Conservation (phyloP, 768 basidiomycete species). For the Boletales sp. region DNA sequence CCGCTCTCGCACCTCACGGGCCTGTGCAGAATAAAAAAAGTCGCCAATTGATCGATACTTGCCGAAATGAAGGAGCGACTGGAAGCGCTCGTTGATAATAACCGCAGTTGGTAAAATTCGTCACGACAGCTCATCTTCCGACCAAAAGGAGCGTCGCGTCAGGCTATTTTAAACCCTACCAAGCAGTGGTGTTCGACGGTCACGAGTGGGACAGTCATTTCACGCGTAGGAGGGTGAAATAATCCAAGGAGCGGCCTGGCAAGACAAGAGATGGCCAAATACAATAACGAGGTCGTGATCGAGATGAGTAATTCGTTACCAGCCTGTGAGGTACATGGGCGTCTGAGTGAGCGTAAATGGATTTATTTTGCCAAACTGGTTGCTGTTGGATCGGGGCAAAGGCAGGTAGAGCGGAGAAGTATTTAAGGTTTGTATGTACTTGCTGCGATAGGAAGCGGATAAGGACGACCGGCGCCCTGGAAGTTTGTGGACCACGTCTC, state of each 20-base stretch:
- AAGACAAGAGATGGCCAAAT: neutral
- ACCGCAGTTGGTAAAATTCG: neutral
- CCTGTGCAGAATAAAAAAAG: too few species aligned
- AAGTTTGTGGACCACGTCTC: neutral
- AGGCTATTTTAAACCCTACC: neutral
- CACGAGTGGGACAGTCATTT: neutral
- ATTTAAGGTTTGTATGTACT: constrained; percentile 17
- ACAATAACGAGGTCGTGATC: neutral
- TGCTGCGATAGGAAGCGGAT: constrained; percentile 25
- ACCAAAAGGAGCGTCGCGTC: neutral
- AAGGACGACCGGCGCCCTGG: neutral
- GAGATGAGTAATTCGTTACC: constrained; percentile 27
- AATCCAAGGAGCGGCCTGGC: too few species aligned
- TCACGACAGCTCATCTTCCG: neutral
- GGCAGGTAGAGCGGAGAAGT: constrained; percentile 24
- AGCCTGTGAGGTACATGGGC: constrained; percentile 21
- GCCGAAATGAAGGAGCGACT: constrained; percentile 9
- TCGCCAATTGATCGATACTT: neutral
- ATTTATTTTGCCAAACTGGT: constrained; percentile 24
- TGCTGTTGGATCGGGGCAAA: constrained; percentile 5
- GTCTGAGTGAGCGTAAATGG: constrained; percentile 14
- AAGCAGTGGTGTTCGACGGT: neutral
- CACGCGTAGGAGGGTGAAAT: neutral
- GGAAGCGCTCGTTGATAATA: neutral
- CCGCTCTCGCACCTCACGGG: too few species aligned